Conservation (phyloP, 2,329 filamentous ascomycete genomes). For the Bretziella fagacearum region DNA sequence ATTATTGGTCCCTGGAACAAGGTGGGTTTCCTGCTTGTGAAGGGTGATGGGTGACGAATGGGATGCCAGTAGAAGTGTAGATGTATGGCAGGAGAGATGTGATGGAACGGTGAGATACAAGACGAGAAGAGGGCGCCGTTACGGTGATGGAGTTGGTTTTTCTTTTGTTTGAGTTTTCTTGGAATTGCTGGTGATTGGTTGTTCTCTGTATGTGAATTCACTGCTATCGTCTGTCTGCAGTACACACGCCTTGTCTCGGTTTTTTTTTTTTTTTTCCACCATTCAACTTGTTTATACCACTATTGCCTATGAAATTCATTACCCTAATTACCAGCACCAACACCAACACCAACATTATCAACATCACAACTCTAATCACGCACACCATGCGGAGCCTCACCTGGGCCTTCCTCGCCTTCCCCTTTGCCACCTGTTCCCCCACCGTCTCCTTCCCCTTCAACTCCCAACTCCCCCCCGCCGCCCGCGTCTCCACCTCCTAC, state of each 20-base stretch:
- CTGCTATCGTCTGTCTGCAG: no score
- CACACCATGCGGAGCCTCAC: slow-evolving; percentile 12
- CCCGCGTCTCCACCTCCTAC: slow-evolving; percentile 49
- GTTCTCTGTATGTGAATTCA: no score
- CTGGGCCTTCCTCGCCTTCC: slow-evolving; percentile 20
- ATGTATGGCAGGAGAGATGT: neutral
- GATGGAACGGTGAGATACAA: neutral
- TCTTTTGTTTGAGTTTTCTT: no score
- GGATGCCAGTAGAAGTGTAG: neutral
- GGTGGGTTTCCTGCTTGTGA: no score
- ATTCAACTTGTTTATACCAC: no score
- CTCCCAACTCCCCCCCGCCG: slow-evolving; percentile 66
- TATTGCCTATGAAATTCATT: no score
- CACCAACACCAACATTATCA: neutral
- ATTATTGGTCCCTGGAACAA: neutral
- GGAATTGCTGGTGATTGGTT: no score
- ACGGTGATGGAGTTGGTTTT: no score
- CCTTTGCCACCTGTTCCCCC: slow-evolving; percentile 25
- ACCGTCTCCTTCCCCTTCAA: slow-evolving; percentile 55
- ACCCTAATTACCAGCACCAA: neutral
- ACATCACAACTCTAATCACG: neutral
- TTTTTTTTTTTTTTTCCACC: no score
- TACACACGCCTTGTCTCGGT: no score
- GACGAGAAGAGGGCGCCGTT: no score
- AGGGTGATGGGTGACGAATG: neutral